Percentiles rank a stretch among this genome's conserved stretches.
phyloP scores from a whole-genome alignment of 2,329 filamentous ascomycete genomes.

The Aaosphaeria arxii region DNA sequence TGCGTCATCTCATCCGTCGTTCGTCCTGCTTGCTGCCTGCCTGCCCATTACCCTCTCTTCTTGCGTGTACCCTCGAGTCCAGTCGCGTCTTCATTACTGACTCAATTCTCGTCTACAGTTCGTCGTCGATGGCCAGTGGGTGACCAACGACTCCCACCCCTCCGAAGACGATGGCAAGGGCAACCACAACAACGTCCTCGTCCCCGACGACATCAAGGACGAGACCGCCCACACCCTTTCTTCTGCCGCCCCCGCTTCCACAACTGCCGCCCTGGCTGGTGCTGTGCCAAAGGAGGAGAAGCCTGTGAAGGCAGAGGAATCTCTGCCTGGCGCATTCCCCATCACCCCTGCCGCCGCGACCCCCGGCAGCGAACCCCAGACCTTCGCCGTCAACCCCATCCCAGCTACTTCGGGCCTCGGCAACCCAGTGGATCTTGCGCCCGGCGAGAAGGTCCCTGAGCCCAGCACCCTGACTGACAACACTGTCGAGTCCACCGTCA shows the following conservation, averaged over 20 bases:
- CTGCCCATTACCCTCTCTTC: conserved; percentile 1
- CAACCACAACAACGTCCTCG: conserved; percentile 91
- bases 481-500: conserved; percentile 63
- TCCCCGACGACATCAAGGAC: conserved; percentile 65
- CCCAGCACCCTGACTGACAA: conserved; percentile 61
- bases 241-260: conserved; percentile 66
- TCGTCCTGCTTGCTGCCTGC: neutral
- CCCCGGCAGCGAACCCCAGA: conserved; percentile 38
- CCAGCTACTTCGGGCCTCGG: conserved; percentile 58
- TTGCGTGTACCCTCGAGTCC: neutral
- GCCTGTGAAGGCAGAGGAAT: conserved; percentile 18
- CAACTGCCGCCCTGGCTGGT: conserved; percentile 68
- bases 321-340: conserved; percentile 66
- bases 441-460: conserved; percentile 78
- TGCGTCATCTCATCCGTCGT: conserved; percentile 42
- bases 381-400: conserved; percentile 57
- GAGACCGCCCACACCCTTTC: conserved; percentile 56
- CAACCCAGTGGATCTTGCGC: conserved; percentile 76
- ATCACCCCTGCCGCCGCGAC: conserved; percentile 66
- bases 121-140: conserved; percentile 91
- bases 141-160: conserved; percentile 73
- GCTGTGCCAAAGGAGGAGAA: conserved; percentile 63
- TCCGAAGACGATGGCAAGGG: conserved; percentile 79
- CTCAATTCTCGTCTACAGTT: conserved; percentile 58
- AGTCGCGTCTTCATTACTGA: neutral